phyloP scores from a whole-genome alignment of 2,329 filamentous ascomycete species.

The Mollisiaceae sp. region DNA sequence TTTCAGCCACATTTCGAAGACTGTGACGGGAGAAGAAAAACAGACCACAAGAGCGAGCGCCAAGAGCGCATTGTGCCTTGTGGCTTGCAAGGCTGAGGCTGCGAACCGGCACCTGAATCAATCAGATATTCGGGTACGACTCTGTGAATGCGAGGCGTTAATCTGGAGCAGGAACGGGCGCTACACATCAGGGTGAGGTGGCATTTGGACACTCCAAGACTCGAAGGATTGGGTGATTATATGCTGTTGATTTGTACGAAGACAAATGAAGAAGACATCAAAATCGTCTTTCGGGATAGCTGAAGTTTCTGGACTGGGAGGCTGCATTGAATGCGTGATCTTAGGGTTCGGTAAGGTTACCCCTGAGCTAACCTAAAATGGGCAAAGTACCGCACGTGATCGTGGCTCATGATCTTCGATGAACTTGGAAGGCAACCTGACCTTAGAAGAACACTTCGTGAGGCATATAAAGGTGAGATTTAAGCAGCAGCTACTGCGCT shows the following conservation, averaged over 20 bases:
- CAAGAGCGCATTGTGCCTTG: neutral
- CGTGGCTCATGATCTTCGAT: neutral
- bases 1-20: neutral
- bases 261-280: neutral
- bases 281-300: neutral
- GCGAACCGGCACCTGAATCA: neutral
- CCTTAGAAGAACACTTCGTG: too few relatives aligned
- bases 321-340: neutral
- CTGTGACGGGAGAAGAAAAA: neutral
- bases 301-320: neutral
- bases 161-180: neutral
- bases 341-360: neutral
- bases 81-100: neutral
- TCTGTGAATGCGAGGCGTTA: neutral
- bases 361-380: neutral
- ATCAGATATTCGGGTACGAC: neutral
- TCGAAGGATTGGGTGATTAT: neutral
- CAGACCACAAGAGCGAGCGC: neutral
- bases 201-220: neutral
- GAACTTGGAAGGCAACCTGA: too few relatives aligned
- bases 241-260: neutral
- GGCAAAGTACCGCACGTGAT: neutral
- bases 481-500: too few relatives aligned
- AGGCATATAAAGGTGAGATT: too few relatives aligned
- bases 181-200: neutral